Base-by-base conservation (phyloP, 2,329 filamentous ascomycete species). In the Beauveria caledonica region DNA sequence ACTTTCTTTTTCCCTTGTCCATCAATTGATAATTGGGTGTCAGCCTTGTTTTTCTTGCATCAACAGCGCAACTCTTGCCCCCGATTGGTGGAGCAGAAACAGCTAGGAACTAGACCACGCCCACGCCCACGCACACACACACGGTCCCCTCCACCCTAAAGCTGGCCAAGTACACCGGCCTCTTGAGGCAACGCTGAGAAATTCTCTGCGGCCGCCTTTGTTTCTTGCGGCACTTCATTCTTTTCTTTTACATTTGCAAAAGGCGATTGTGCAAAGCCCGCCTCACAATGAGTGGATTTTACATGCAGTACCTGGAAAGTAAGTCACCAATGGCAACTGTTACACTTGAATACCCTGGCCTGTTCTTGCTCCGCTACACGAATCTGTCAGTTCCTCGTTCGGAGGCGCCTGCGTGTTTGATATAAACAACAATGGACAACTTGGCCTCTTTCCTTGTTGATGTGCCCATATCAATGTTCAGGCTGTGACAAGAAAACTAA, bases 241-340 rank as follows among this genome's bases (percentile, higher is more conserved):
- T 52, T 39, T 44, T 59, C 46, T 45, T 39, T 52, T 42, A 45
- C 57, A 36, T 40, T 58, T 42, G 55, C 51, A 56, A 21, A 45
- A 19, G 45, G 44, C 46, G 33, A 57, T 45, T 61, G 50, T 49
- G 19, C 42, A 27, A 27, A 40, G 4, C 13, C 15, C 9, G 15
- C 5, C 27, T 45, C 36, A 80, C 67, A 64, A 86, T 86, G 84
- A 79, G 78, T 67, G 84, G 84, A 65, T 87, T 86, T 70, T 87
- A 87, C 70, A 87, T 87, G 80, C 85, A 88, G 69, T 89, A 89
- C 72, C 78, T 89, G 65, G 84, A 87, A 72, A 88, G 86, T 89
- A 86, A 84, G 86, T 87, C 67, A 53, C 27, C 49, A 60, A 54
- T 60, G n/a, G 49, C 40, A 48, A 2, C 67, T 63, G 60, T 69